Evolutionary conservation across 352 stramenopile genomes (phyloP), one percentile per base, ranked within the genome.

Genomic region (Pythium aphanidermatum): DNA sequence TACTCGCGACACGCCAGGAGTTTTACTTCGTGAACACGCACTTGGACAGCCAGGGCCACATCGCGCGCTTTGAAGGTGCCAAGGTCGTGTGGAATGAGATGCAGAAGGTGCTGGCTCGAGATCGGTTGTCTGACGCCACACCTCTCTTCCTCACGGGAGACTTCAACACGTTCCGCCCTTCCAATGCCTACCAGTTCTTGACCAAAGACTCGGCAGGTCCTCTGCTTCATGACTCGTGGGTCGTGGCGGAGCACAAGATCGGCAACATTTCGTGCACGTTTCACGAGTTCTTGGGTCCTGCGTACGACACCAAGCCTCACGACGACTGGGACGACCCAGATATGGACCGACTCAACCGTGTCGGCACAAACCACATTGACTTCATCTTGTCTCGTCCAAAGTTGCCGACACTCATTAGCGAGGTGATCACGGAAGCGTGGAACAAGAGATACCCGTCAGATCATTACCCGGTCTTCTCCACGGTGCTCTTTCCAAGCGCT

Each of bases 121-220:
- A 49, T n/a, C 21, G 36, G 28, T n/a, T 49, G 14, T 39, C 50
- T 6, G 21, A 14, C 1, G 8, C 63, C 16, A 52, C 68, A 14
- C 74, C 79, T 24, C 45, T 93, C 5, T 82, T 93, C 49, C 55
- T 91, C 19, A 74, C 86, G 36, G 81, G 81, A n/a, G 81, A 93
- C 45, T 93, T 93, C 51, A 93, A 93, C 46, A 90, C 76, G 48
- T 91, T 89, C 44, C 81, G 81, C n/a, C 64, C 85, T 51, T 87
- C 74, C 4, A 73, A 60, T 20, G 86, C 67, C 16, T 93, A 91
- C 60, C 65, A 63, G 60, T 93, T 76, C 59, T 78, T 89, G 37
- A 93, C 81, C 23, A 65, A 34, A 7, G 64, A 80, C 36, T 41
- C 67, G 10, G 58, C 55, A 21, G 78, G 81, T 5, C 75, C 81